These are phyloP conservation scores for Drechslerella dactyloides DNA, from an alignment of 2,329 filamentous ascomycete genomes.

Conservation along the genomic window DNA sequence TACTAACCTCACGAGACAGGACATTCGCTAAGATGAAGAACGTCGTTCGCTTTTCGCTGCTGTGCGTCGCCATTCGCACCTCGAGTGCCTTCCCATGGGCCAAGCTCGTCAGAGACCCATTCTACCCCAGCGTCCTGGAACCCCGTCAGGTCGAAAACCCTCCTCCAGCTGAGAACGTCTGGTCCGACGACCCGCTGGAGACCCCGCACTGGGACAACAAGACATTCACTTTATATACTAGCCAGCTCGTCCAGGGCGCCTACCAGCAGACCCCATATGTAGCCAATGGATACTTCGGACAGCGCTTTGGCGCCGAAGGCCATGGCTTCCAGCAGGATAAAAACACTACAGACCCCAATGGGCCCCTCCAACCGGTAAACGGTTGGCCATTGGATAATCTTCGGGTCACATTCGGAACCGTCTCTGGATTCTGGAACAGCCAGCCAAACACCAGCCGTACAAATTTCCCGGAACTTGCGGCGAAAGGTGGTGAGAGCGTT, in stretches of 20 bases:
- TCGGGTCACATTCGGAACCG: slow-evolving; percentile 70
- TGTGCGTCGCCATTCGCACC: slow-evolving; percentile 25
- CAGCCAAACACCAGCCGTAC: slow-evolving; percentile 67
- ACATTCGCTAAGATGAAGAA: slow-evolving; percentile 41
- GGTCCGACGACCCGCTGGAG: slow-evolving; percentile 50
- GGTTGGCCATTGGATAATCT: slow-evolving; percentile 72
- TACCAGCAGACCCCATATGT: slow-evolving; percentile 66
- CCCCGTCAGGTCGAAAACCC: slow-evolving; percentile 53
- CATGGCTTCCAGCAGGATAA: slow-evolving; percentile 59
- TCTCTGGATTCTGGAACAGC: slow-evolving; percentile 71
- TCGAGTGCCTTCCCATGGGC: slow-evolving; percentile 28
- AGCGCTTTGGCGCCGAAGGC: slow-evolving; percentile 68
- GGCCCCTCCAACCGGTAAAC: slow-evolving; percentile 59
- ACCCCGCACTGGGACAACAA: slow-evolving; percentile 53
- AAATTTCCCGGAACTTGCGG: slow-evolving; percentile 72
- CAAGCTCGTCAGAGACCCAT: slow-evolving; percentile 34
- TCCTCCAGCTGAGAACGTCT: slow-evolving; percentile 50
- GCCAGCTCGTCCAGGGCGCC: slow-evolving; percentile 52
- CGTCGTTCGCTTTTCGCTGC: slow-evolving; percentile 31
- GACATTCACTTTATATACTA: slow-evolving; percentile 66
- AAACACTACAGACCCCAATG: slow-evolving; percentile 48
- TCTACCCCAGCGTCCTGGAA: slow-evolving; percentile 13
- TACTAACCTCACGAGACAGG: slow-evolving; percentile 5
- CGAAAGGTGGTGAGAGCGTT: slow-evolving; percentile 73
- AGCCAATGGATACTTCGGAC: slow-evolving; percentile 70